These are phyloP conservation scores for Acer saccharum DNA, from an alignment of 345 rosid species.

Conservation along the genomic window DNA sequence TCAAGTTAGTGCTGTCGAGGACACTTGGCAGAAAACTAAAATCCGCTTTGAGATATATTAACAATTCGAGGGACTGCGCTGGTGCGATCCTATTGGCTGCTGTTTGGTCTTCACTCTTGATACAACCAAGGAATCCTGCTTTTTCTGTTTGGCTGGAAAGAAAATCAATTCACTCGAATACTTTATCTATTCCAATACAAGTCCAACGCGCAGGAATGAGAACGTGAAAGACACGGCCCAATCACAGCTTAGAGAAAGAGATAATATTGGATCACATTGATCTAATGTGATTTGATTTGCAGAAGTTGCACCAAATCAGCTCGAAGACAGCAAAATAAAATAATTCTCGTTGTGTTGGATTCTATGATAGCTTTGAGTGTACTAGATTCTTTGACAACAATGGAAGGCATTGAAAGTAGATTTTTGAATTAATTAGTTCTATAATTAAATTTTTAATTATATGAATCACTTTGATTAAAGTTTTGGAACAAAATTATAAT, in stretches of 20 bases:
- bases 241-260: background rate
- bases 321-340: background rate
- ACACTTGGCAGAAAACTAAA: constrained; percentile 1
- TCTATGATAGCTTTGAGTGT: background rate
- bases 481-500: background rate
- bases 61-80: constrained; percentile 17
- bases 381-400: constrained; percentile 19
- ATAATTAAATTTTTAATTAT: no score
- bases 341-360: background rate
- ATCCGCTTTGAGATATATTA: background rate
- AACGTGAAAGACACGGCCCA: background rate
- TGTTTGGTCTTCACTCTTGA: background rate
- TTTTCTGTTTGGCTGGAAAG: constrained; percentile 18
- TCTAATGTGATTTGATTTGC: background rate
- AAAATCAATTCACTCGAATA: background rate
- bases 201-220: background rate
- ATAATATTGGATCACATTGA: background rate
- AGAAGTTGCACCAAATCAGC: background rate
- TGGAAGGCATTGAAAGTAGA: background rate
- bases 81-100: constrained; percentile 9
- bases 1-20: background rate
- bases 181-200: background rate
- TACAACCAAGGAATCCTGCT: constrained; percentile 12
- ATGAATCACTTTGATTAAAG: background rate
- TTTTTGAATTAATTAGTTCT: background rate